Percentiles rank a stretch among this genome's conserved stretches.
Conservation (phyloP, 2,329 filamentous ascomycete genomes). For the Ceratocystis cubensis region DNA sequence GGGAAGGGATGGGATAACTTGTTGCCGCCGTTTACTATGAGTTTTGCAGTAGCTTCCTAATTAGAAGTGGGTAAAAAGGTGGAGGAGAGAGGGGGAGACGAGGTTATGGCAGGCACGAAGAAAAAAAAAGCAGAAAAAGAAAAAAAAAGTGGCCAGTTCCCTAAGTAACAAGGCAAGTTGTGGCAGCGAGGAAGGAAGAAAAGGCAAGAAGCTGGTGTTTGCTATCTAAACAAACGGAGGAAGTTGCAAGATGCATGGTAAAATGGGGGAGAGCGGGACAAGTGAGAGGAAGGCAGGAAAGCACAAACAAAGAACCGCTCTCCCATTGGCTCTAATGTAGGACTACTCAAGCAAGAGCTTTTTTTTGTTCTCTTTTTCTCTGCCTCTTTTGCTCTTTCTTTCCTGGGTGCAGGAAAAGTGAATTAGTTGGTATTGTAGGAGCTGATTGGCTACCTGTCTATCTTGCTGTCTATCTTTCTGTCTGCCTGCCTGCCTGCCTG, state of each 20-base stretch:
- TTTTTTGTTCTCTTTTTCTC: background rate
- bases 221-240: background rate
- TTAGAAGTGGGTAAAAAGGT: constrained; percentile 7
- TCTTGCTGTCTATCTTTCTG: background rate
- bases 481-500: no score
- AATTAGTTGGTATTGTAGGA: background rate
- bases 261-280: background rate
- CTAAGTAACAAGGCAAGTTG: constrained; percentile 15
- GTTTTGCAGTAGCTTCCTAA: constrained; percentile 6
- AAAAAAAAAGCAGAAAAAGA: background rate
- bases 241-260: constrained; percentile 10
- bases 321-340: background rate
- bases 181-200: background rate
- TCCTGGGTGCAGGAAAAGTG: background rate
- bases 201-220: no score
- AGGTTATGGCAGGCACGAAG: constrained; percentile 1
- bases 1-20: constrained; percentile 10
- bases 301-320: background rate
- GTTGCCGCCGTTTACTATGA: constrained; percentile 2
- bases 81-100: background rate
- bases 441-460: background rate
- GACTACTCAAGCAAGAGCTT: background rate
- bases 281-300: background rate
- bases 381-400: background rate
- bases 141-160: constrained; percentile 14